Evolutionary conservation across 177 flowering plant species (phyloP), one percentile per base, ranked within the genome.

Genomic region (Vitis hybrid): DNA sequence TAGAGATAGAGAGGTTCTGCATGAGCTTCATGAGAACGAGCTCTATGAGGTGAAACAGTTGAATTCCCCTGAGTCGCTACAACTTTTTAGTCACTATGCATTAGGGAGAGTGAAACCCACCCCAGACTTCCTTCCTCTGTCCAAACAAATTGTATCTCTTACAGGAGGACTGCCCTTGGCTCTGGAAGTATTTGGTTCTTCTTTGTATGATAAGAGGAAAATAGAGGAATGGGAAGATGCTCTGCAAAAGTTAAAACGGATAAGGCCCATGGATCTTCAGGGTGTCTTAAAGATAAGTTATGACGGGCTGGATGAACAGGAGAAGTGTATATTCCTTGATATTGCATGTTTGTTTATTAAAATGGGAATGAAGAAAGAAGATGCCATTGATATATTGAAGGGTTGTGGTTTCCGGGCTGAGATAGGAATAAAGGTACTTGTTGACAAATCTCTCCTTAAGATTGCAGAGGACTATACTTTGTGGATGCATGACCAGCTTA

Each of bases 91-190:
- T 40, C 11, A 15, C 30, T 24, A 64, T 65, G 70, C 73, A 2
- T 65, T 69, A n/a, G 30, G 58, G 15, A 48, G 21, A 8, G 30
- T 27, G 15, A 3, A n/a, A n/a, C 56, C 63, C 30, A 8, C 52
- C 1, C 15, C 12, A n/a, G 67, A 49, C 1, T 70, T 0, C 13
- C 1, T 14, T 1, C 59, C 58, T 10, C 70, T 78, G 5, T 67
- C 77, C 1, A 60, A 24, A 1, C 2, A 46, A 3, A 63, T 60
- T 30, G 60, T 64, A 1, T 10, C 1, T n/a, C 54, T 60, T 30
- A 52, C 74, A 21, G 55, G 49, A 2, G 72, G 74, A 3, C 60
- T 74, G 54, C 81, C 81, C 4, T 58, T 72, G 24, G 69, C 69
- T 51, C 62, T 76, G 4, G 46, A 51, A 50, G 57, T 75, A 6